Evolutionary conservation across 2,329 filamentous ascomycete genomes (phyloP).

Genomic region (Botrytis sinoallii): DNA sequence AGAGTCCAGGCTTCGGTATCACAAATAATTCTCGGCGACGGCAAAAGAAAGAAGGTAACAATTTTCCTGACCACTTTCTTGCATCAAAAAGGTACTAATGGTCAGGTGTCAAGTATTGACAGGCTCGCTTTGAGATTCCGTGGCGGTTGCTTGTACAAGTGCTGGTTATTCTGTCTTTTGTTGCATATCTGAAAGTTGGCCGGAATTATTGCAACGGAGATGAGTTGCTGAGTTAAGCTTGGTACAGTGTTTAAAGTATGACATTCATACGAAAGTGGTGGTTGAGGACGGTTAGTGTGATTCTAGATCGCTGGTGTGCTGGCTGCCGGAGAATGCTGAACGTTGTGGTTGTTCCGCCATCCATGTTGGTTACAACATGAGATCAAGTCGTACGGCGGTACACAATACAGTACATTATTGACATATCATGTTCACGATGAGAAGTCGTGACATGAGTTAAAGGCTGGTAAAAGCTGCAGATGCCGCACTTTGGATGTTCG

Average conservation of each 20-base stretch:
- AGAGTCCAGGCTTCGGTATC: not conserved
- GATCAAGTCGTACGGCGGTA: not conserved
- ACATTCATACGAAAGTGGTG: not conserved
- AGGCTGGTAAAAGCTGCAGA: not conserved
- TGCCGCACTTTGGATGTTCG: not conserved
- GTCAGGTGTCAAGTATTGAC: not conserved
- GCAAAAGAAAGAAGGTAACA: not conserved
- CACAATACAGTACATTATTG: not conserved
- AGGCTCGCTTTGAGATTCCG: not conserved
- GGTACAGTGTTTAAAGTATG: not conserved
- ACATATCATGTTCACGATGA: not conserved
- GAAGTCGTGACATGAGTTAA: not conserved
- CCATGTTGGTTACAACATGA: conserved; percentile 4
- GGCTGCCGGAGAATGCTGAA: conserved; percentile 5
- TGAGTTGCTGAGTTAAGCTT: not conserved
- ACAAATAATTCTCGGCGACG: not conserved
- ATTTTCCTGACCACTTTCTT: not conserved
- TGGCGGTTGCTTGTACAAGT: conserved; percentile 1
- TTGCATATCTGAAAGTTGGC: conserved; percentile 18
- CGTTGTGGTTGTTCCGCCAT: conserved; percentile 3
- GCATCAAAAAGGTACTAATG: not conserved
- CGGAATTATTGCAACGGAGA: conserved; percentile 9
- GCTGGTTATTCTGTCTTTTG: conserved; percentile 3
- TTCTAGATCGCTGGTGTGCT: conserved; percentile 9
- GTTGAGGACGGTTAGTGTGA: not conserved